These are phyloP conservation scores for Ophiocordyceps polyrhachis-furcata DNA, from an alignment of 2,329 filamentous ascomycete genomes.

Conservation along the genomic window DNA sequence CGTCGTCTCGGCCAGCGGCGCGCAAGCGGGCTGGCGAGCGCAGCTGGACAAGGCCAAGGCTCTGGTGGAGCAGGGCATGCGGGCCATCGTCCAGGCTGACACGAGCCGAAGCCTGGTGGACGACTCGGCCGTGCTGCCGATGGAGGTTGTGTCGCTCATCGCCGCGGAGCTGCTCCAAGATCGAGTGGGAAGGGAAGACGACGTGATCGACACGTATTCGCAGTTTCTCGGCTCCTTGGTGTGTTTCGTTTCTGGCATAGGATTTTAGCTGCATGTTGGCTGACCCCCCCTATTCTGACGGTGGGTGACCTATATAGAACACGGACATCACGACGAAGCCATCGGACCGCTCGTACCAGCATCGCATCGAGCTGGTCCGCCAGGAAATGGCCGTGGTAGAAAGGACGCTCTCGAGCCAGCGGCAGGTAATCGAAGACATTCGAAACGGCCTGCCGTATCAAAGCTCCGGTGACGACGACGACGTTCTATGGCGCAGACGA, in stretches of 20 bases:
- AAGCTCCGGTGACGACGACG: slow-evolving; percentile 3
- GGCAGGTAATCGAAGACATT: slow-evolving; percentile 11
- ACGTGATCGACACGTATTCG: slow-evolving; percentile 22
- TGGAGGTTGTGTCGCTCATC: slow-evolving; percentile 23
- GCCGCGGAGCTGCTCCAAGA: slow-evolving; percentile 20
- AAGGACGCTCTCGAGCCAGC: slow-evolving; percentile 16
- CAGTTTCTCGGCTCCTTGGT: slow-evolving; percentile 22
- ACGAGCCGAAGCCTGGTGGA: slow-evolving; percentile 14
- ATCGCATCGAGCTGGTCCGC: slow-evolving; percentile 19
- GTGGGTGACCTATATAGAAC: no score
- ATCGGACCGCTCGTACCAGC: slow-evolving; percentile 21
- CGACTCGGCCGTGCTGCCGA: slow-evolving; percentile 19
- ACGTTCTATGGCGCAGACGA: slow-evolving; percentile 1
- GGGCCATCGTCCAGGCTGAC: slow-evolving; percentile 16
- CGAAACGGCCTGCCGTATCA: slow-evolving; percentile 5
- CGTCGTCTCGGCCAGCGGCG: slow-evolving; percentile 11
- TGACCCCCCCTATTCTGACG: no score
- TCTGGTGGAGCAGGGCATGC: slow-evolving; percentile 17
- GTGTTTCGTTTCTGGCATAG: slow-evolving; percentile 3
- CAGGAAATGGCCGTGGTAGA: slow-evolving; percentile 22
- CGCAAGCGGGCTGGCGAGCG: slow-evolving; percentile 7
- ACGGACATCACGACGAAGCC: slow-evolving; percentile 19
- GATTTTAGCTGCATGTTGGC: not conserved
- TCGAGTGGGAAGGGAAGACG: slow-evolving; percentile 16
- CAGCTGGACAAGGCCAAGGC: slow-evolving; percentile 13